Base-by-base conservation (phyloP, 257 asterid genomes). In the Ophiorrhiza pumila region DNA sequence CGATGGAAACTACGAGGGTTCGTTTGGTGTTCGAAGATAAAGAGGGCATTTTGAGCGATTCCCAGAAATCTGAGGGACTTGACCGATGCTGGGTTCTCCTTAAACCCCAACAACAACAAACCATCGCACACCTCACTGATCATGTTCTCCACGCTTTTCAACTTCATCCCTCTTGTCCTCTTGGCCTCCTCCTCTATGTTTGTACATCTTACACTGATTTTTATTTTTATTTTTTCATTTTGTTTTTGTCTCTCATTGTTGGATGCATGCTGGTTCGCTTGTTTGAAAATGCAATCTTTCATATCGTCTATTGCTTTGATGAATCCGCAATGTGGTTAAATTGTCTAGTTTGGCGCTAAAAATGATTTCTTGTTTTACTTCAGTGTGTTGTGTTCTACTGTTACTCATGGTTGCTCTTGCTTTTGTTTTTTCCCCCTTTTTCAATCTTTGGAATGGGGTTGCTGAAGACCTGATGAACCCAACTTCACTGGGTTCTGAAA, bases 141-240 rank as follows among this genome's bases (percentile, higher is more conserved):
- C 82, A 87, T 72, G 76, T 94, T 50, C 88, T 91, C 67, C 85
- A 72, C 70, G 81, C 81, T 71, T 94, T 90, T 83, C 87, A 87
- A 14, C 98, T 94, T 76, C 87, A 85, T 52, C 84, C 72, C 14
- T 80, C 97, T 62, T 94, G 98, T 74, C 97, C 99, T 52, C 68
- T 87, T 57, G 99, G 99, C 71, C 86, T 94, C 75, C 76, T 87
- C 56, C 93, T 94, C 79, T 87, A 86, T 58, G 99, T 94, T 83
- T 39, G 71, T 61, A 53, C 11, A 4, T 56, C 20, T 34, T 12
- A 12, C 62, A 18, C 15, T 35, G 41, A 27, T 23, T 31, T 18
- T 18, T 8, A 17, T 56, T 12, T 61, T n/a, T 49, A 8, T 14
- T 12, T 8, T 37, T 45, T 32, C 2, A 32, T 11, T 25, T 17